Evolutionary conservation across 306 rosid species (phyloP), one percentile per base, ranked within the genome.

Genomic region (Quillaja saponaria): DNA sequence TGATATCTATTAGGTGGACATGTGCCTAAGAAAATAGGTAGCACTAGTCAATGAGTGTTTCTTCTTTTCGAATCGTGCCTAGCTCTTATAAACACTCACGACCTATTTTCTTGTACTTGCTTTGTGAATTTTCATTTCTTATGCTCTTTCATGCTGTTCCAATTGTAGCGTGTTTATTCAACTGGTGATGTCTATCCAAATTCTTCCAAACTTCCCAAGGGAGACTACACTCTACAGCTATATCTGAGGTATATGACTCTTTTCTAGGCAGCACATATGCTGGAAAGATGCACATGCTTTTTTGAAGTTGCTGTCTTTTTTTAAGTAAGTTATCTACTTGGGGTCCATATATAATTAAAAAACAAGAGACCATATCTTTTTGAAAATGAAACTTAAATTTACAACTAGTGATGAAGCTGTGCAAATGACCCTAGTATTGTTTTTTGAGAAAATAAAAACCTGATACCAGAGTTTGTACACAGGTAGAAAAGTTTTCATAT

Each of bases 111-210:
- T n/a, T n/a, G n/a, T 28, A 19, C 33, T 21, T 70, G 63, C 59
- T 47, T 66, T 18, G 25, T 58, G 49, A 72, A 55, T 64, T 66
- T 66, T 28, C 35, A 2, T 46, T 17, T 70, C 31, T 66, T 44
- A 19, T 33, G n/a, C 13, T 63, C 45, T 80, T 28, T 71, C 39
- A n/a, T n/a, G 49, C 57, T 55, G 40, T 74, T 69, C 42, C 56
- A 55, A 60, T 59, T 63, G 31, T 58, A 92, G 98, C 95, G 95
- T 33, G 28, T 89, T 67, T 80, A 79, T 81, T 80, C 96, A 42
- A 76, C 75, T 72, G 98, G 98, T 20, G 98, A 92, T 71, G 92
- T 65, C 72, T 92, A 92, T 79, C 98, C 98, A 49, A 55, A 65
- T 13, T 68, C 66, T 62, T 46, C 95, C 38, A 92, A 78, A 60